A percentile compares a stretch with the other conserved stretches of the same genome.
Evolutionary conservation across 805 yeast species (phyloP).

Genomic region (Candida maesae): DNA sequence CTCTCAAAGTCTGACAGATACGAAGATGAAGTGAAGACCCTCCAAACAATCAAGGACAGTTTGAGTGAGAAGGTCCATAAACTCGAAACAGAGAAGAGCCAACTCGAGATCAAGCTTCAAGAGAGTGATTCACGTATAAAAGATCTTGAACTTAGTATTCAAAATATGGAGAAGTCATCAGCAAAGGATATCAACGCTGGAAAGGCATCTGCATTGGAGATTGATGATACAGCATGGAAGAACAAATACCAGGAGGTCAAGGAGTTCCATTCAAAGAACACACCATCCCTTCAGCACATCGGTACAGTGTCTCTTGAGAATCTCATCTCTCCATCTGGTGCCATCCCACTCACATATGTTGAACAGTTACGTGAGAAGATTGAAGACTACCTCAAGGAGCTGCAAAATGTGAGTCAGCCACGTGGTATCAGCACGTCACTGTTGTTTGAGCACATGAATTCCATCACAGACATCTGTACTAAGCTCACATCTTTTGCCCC

Average conservation of each 20-base stretch:
- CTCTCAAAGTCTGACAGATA: slow-evolving; percentile 27
- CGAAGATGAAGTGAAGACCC: slow-evolving; percentile 21
- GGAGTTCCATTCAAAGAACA: slow-evolving; percentile 1
- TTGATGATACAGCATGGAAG: slow-evolving; percentile 31
- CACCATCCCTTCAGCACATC: slow-evolving; percentile 18
- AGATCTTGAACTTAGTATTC: slow-evolving; percentile 4
- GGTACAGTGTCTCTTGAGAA: slow-evolving; percentile 28
- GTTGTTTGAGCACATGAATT: slow-evolving; percentile 50
- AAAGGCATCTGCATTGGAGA: slow-evolving; percentile 3
- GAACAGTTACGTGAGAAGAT: slow-evolving; percentile 39
- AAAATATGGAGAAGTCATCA: background rate
- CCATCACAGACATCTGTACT: slow-evolving; percentile 38
- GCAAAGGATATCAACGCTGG: background rate
- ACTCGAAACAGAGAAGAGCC: slow-evolving; percentile 17
- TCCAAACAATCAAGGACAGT: slow-evolving; percentile 20
- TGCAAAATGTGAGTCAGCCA: background rate
- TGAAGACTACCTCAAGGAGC: slow-evolving; percentile 1
- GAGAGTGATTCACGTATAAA: slow-evolving; percentile 9
- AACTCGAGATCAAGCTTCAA: slow-evolving; percentile 19
- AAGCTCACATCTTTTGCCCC: slow-evolving; percentile 28
- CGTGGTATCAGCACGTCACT: slow-evolving; percentile 22
- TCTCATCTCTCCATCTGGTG: slow-evolving; percentile 37
- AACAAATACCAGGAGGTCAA: slow-evolving; percentile 20
- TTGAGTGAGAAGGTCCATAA: slow-evolving; percentile 18
- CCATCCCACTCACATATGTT: slow-evolving; percentile 42